Evolutionary conservation across 2,329 filamentous ascomycete species (phyloP), one percentile per base, ranked within the genome.

Genomic region (Alternaria metachromatica): DNA sequence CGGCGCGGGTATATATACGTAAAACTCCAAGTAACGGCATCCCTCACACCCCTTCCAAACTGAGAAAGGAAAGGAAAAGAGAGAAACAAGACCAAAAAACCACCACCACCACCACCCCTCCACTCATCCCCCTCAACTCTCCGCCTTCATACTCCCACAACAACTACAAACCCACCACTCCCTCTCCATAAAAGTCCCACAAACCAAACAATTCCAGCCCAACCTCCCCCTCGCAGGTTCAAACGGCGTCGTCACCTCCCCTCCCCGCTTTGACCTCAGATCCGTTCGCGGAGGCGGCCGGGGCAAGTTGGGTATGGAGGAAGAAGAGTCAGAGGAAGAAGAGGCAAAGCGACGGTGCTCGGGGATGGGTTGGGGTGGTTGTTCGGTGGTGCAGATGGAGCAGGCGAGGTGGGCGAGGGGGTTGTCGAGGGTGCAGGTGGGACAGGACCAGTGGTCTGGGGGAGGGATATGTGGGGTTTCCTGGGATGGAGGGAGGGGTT

Each of bases 381-480:
- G 82, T 70, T 90, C 87, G 3, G 84, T 78, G 7, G 82, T 83
- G 70, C 88, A 90, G 3, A 84, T 88, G 62, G 88, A 88, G 75
- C 88, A 90, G 48, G 84, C 83, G 11, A 89, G 83, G 67, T 84
- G 88, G 25, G 84, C 83, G n/a, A 86, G 71, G 2, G 87, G 85
- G 64, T 90, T 90, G 63, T 87, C 83, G 41, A 89, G 84, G 0
- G 88, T 90, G 77, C 88, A 90, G 63, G 85, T 82, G 11, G 85
- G 81, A 72, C 88, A 90, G 23, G 83, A 82, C 88, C 88, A 90
- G 84, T 80, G 57, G 81, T 72, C 4, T 76, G 72, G 73, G 28
- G 73, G 70, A 55, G 80, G 71, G 57, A 74, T 80, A 46, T 81
- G 62, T 44, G 72, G 71, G 43, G 75, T 66, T 18, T 63, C 30